phyloP scores from a whole-genome alignment of 305 asterid genomes.

The Ajuga reptans region DNA sequence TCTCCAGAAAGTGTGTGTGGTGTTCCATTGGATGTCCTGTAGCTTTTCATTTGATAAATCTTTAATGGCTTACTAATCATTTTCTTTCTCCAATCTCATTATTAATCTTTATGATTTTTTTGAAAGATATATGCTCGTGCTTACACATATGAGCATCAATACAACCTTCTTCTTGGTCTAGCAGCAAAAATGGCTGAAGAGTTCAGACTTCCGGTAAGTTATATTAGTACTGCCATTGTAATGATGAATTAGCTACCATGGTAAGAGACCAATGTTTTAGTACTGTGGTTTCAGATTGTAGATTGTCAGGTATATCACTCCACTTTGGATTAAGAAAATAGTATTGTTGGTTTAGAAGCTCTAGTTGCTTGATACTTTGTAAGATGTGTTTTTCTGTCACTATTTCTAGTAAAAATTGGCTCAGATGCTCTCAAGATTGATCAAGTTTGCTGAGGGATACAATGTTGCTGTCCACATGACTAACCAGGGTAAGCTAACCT shows the following conservation, averaged over 20 bases:
- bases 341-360: not conserved
- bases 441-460: conserved; percentile 89
- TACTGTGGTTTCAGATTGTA: conserved; percentile 36
- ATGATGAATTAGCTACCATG: not conserved
- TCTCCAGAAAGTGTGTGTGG: too few species aligned
- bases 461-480: conserved; percentile 97
- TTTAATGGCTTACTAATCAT: not conserved
- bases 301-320: conserved; percentile 79
- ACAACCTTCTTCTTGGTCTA: conserved; percentile 88
- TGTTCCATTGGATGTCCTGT: too few species aligned
- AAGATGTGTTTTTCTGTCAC: not conserved
- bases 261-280: conserved; percentile 15
- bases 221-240: not conserved
- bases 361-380: not conserved
- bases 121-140: conserved; percentile 92
- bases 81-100: conserved; percentile 16
- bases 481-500: conserved; percentile 57
- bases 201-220: conserved; percentile 79
- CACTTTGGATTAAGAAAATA: not conserved
- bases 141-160: conserved; percentile 94
- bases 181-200: conserved; percentile 99
- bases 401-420: conserved; percentile 90
- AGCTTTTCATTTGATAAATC: too few species aligned
- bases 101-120: not conserved
- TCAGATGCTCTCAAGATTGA: conserved; percentile 91